Base-by-base conservation (phyloP, 371 early-diverging fungal genomes). In the Mortierella sp. region DNA sequence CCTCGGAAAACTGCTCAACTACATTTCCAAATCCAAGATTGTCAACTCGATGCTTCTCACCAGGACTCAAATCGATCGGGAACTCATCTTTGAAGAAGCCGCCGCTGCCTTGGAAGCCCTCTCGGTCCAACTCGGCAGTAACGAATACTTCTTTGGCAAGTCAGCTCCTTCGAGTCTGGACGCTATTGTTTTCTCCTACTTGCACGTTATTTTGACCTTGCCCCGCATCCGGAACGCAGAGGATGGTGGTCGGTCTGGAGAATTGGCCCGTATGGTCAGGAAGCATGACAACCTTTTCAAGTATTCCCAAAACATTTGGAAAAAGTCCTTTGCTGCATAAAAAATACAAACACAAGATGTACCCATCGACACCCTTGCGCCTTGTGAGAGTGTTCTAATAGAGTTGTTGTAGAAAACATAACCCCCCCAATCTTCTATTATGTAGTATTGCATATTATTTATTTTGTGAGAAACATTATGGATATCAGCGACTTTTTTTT, bases 81-180 rank as follows among this genome's bases (percentile, higher is more conserved):
- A 86, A 14, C 72, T 73, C 70, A 86, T 86, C 52, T 86, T 86
- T 71, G 87, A 86, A 21, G 87, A 86, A 70, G 87, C 87, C 19
- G 75, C 80, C 2, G 21, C 72, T 0, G 87, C 87, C 13, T 68
- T 86, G 21, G 87, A 86, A 38, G 70, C 87, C 2, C 70, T 86
- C 21, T 70, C 87, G 4, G 73, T 80, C 34, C 72, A 74, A 26
- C 42, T 86, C 38, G 87, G 82, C 54, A 57, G 75, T 7, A 55
- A 74, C 28, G 82, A 81, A 26, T 86, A 86, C 78, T 86, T 82
- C 70, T 86, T 86, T 47, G 82, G 82, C 72, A 82, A 80, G 71
- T 57, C 57, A 19, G 47, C 72, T 19, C 87, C 87, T 1, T 82
- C 87, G 31, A 65, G 78, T 38, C 34, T 86, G 75, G 87, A 86